These are phyloP conservation scores for Populus ilicifolia DNA, from an alignment of 345 rosid species.

Conservation along the genomic window DNA sequence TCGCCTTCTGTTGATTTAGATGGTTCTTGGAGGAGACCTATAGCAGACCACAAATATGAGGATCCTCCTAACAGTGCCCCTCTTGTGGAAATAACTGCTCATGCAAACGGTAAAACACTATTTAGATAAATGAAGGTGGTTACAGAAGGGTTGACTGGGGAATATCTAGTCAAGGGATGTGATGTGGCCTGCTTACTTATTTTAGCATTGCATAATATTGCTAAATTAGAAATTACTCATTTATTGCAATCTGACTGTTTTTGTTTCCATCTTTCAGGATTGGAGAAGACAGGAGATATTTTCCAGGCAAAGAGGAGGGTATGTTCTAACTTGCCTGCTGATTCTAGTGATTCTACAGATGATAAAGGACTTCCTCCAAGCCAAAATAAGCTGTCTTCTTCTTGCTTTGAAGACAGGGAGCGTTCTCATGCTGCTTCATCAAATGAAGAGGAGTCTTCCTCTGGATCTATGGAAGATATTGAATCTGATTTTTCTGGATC, in stretches of 20 bases:
- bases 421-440: conserved; percentile 37
- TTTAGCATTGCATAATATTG: conserved; percentile 19
- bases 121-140: conserved; percentile 16
- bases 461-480: conserved; percentile 50
- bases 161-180: conserved; percentile 21
- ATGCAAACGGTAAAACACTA: conserved; percentile 54
- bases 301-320: conserved; percentile 63
- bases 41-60: conserved; percentile 37
- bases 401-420: conserved; percentile 39
- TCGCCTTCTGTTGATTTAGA: conserved; percentile 43
- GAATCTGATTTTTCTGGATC: conserved; percentile 62
- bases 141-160: conserved; percentile 11
- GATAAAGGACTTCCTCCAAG: conserved; percentile 46
- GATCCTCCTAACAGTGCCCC: conserved; percentile 43
- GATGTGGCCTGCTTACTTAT: conserved; percentile 15
- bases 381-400: conserved; percentile 41
- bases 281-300: conserved; percentile 40
- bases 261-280: conserved; percentile 52
- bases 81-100: conserved; percentile 42
- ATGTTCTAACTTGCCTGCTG: conserved; percentile 46
- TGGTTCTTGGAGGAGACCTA: conserved; percentile 44
- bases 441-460: conserved; percentile 43
- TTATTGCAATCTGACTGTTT: conserved; percentile 26
- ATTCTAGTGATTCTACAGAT: conserved; percentile 45
- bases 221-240: conserved; percentile 10